A percentile compares a stretch with the other conserved stretches of the same genome.
Evolutionary conservation across 2,329 filamentous ascomycete species (phyloP).

Genomic region (Fusarium newnesense): DNA sequence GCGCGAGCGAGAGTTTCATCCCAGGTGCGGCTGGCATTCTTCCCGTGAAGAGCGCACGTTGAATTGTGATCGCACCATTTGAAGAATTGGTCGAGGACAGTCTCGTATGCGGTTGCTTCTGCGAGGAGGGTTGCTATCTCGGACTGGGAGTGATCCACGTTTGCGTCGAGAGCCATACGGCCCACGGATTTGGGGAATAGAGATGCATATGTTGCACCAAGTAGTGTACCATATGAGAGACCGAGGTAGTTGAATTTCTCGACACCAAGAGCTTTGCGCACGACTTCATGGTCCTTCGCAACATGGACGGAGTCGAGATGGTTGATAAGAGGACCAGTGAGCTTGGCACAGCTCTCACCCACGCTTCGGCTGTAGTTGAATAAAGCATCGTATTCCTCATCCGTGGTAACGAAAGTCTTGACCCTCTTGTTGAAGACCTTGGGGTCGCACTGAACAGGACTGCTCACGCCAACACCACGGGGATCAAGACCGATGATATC

Average conservation of each 20-base stretch:
- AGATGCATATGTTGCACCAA: slow-evolving; percentile 48
- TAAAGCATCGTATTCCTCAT: slow-evolving; percentile 16
- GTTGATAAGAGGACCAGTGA: slow-evolving; percentile 38
- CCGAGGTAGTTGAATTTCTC: slow-evolving; percentile 49
- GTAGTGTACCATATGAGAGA: slow-evolving; percentile 50
- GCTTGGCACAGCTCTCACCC: slow-evolving; percentile 36
- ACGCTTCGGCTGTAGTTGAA: slow-evolving; percentile 27
- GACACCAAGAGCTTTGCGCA: slow-evolving; percentile 35
- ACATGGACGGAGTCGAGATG: slow-evolving; percentile 39
- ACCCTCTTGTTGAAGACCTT: slow-evolving; percentile 37
- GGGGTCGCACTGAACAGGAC: slow-evolving; percentile 52
- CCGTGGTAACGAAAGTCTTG: slow-evolving; percentile 14
- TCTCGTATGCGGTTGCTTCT: slow-evolving; percentile 30
- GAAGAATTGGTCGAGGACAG: slow-evolving; percentile 34
- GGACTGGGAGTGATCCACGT: slow-evolving; percentile 41
- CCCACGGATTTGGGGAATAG: slow-evolving; percentile 44
- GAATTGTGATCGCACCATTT: slow-evolving; percentile 35
- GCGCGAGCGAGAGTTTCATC: slow-evolving; percentile 26
- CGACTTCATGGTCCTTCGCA: slow-evolving; percentile 39
- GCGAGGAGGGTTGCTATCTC: slow-evolving; percentile 25
- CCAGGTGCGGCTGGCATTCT: slow-evolving; percentile 25
- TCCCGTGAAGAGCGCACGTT: slow-evolving; percentile 36
- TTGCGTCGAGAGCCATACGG: slow-evolving; percentile 44
- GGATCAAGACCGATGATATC: slow-evolving; percentile 58
- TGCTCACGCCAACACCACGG: slow-evolving; percentile 54